Evolutionary conservation across 352 stramenopile species (phyloP).

Genomic region (Globisporangium sylvaticum): DNA sequence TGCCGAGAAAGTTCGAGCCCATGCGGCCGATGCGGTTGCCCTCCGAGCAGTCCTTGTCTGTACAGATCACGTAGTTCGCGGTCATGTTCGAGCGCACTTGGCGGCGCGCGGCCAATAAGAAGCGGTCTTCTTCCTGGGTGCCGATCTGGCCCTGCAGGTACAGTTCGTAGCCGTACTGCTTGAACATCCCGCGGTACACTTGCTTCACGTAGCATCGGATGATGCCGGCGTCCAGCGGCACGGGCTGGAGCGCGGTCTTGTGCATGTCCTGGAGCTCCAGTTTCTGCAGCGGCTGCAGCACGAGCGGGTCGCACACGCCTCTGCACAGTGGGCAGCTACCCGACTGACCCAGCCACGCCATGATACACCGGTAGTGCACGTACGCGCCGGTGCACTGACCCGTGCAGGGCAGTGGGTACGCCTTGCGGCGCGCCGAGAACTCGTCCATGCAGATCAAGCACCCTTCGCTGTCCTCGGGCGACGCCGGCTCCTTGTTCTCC

Average conservation of each 20-base stretch:
- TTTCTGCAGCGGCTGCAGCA: constrained; percentile 81
- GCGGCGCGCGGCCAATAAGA: constrained; percentile 65
- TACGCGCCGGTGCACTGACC: constrained; percentile 72
- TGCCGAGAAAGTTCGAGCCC: constrained; percentile 86
- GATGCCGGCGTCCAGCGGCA: constrained; percentile 80
- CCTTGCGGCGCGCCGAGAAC: constrained; percentile 78
- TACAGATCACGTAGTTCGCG: constrained; percentile 84
- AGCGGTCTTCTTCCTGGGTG: constrained; percentile 79
- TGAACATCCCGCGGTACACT: constrained; percentile 84
- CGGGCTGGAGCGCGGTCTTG: constrained; percentile 70
- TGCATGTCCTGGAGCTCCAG: constrained; percentile 77
- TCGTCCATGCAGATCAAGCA: constrained; percentile 90
- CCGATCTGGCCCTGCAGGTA: constrained; percentile 83
- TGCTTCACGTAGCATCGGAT: constrained; percentile 88
- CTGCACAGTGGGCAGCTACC: constrained; percentile 81
- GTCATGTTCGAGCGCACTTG: constrained; percentile 89
- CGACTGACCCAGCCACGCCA: constrained; percentile 84
- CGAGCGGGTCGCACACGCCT: constrained; percentile 72
- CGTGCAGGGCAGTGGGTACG: constrained; percentile 80
- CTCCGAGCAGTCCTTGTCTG: constrained; percentile 76
- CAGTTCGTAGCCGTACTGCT: constrained; percentile 84
- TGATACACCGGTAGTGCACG: constrained; percentile 88
- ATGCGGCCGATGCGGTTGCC: constrained; percentile 78
- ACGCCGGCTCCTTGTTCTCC: constrained; percentile 4
- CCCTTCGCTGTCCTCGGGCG: constrained; percentile 31